Evolutionary conservation across 2,329 filamentous ascomycete species (phyloP), one percentile per base, ranked within the genome.

Genomic region (Fusarium stilboides): DNA sequence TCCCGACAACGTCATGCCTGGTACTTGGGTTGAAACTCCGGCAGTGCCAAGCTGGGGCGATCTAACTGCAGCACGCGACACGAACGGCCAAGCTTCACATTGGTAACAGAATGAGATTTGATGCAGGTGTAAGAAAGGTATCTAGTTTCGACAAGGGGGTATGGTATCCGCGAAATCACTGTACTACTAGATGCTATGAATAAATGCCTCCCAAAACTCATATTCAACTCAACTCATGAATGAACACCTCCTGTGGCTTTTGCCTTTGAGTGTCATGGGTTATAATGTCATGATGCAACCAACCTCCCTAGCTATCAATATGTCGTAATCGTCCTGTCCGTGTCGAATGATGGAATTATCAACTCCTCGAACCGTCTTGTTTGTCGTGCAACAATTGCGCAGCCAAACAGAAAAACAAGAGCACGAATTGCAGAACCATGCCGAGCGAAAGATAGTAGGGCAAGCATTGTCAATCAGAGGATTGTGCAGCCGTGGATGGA

Each of bases 1-100:
- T 17, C 20, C 33, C 1, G 59, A 68, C 58, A 79, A 76, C 31
- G 70, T 77, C 31, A 79, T 79, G 77, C 79, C 79, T 14, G 78
- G 77, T 3, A 69, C 71, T 4, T 79, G 77, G 77, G 64, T 65
- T 8, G 62, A 71, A 1, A 28, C 58, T 10, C 50, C 72, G 3
- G 26, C 47, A 4, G 22, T 47, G 20, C 47, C 62, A 8, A n/a
- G 31, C 6, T 81, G 78, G 79, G 75, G 59, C 17, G 79, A 81
- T 64, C 5, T 56, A 1, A 70, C 69, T 6, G 72, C 76, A 59
- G 79, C 79, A 20, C 77, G 66, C 9, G 75, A 75, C n/a, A 79
- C 79, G 0, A 45, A 69, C 2, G 79, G 79, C 1, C 19, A 58
- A n/a, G 66, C 70, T 8, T 24, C 31, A 1, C 2, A 8, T 2